phyloP scores from a whole-genome alignment of 192 early-diverging fungal genomes.

The Mortierella alpina region DNA sequence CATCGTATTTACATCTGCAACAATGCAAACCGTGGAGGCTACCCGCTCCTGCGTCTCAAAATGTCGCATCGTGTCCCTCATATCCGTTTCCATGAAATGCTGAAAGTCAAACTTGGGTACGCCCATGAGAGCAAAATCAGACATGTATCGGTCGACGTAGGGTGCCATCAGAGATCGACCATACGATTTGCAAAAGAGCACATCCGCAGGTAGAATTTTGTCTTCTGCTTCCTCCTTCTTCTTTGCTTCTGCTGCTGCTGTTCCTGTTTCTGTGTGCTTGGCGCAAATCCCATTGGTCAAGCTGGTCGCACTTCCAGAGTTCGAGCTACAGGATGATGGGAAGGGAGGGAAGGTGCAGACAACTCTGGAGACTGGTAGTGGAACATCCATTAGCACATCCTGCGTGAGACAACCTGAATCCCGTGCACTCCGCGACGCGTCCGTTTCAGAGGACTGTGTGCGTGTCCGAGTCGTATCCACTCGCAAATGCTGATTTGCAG shows the following conservation, averaged over 20 bases:
- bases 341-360: constrained; percentile 43
- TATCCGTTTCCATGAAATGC: constrained; percentile 56
- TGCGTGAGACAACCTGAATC: constrained; percentile 31
- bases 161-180: constrained; percentile 68
- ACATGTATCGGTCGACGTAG: constrained; percentile 62
- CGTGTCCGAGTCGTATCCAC: constrained; percentile 33
- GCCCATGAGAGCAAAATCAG: constrained; percentile 70
- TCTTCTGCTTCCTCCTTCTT: constrained; percentile 6
- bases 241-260: background rate
- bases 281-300: background rate
- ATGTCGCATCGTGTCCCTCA: constrained; percentile 54
- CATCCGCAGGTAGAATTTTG: constrained; percentile 54
- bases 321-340: constrained; percentile 8
- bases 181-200: constrained; percentile 66
- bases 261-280: background rate
- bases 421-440: constrained; percentile 11
- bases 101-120: constrained; percentile 60
- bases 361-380: constrained; percentile 26
- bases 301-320: background rate
- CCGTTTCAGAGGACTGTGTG: constrained; percentile 37
- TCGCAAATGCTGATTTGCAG: constrained; percentile 16
- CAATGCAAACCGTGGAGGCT: constrained; percentile 49
- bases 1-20: constrained; percentile 59
- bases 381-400: constrained; percentile 40
- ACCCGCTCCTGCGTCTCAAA: constrained; percentile 43